phyloP scores from a whole-genome alignment of 2,329 filamentous ascomycete genomes.

The Bipolaris gigantea region DNA sequence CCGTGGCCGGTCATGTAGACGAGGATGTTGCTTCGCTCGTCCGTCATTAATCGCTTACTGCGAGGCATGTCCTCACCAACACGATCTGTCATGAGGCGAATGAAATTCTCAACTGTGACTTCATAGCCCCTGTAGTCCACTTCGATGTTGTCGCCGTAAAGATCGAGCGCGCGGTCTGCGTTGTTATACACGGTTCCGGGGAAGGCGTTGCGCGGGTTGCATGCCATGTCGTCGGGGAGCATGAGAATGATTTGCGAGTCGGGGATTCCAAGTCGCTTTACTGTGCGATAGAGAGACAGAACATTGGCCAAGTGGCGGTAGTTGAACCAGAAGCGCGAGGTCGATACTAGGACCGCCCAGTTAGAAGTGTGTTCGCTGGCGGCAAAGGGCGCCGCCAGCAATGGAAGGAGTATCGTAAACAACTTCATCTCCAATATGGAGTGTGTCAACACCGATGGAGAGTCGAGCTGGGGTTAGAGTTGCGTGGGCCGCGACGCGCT shows the following conservation, averaged over 20 bases:
- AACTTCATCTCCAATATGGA: conserved; percentile 27
- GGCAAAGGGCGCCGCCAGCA: conserved; percentile 47
- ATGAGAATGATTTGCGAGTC: conserved; percentile 99
- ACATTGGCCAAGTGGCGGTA: conserved; percentile 98
- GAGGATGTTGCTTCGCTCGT: conserved; percentile 93
- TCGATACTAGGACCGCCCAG: conserved; percentile 98
- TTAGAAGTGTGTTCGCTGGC: conserved; percentile 88
- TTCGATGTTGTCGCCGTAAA: conserved; percentile 98
- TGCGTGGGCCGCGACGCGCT: conserved; percentile 7
- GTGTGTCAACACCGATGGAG: neutral
- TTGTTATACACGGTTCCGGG: conserved; percentile 98
- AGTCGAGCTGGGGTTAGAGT: neutral
- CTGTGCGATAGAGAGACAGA: conserved; percentile 93
- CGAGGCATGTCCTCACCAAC: conserved; percentile 93
- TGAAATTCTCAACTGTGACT: conserved; percentile 98
- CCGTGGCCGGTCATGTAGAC: conserved; percentile 99
- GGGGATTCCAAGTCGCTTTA: conserved; percentile 95
- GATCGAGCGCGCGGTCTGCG: conserved; percentile 88
- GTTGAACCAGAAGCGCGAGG: conserved; percentile 99
- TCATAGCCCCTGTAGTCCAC: conserved; percentile 98
- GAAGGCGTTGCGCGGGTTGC: conserved; percentile 97
- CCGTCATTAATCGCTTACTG: conserved; percentile 90
- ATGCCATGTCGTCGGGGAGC: conserved; percentile 99
- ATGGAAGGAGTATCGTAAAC: conserved; percentile 27
- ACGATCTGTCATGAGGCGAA: conserved; percentile 88